Percentiles rank a stretch among this genome's conserved stretches.
Conservation (phyloP, 768 basidiomycete species). For the Daedaleopsis sinensis region DNA sequence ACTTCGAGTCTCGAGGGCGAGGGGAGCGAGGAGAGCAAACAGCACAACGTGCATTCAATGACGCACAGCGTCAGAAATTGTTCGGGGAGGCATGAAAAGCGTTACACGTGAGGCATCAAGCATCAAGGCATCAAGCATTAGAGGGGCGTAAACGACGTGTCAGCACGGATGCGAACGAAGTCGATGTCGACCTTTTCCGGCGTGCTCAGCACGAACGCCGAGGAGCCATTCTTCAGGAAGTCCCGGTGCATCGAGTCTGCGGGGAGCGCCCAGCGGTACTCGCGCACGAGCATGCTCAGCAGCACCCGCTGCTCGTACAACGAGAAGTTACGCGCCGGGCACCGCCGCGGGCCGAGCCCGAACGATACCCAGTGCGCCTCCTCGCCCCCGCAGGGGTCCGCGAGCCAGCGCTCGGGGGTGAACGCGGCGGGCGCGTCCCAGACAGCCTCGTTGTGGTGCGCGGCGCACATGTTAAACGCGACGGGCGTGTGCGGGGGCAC, state of each 20-base stretch:
- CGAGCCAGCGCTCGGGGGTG: constrained; percentile 54
- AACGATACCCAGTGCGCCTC: constrained; percentile 11
- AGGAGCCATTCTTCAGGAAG: constrained; percentile 37
- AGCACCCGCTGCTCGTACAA: constrained; percentile 38
- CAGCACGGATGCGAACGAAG: constrained; percentile 20
- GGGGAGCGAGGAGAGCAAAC: no score
- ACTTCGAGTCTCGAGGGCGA: no score
- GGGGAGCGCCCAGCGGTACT: constrained; percentile 40
- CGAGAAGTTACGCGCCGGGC: constrained; percentile 31
- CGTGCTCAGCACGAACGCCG: constrained; percentile 38
- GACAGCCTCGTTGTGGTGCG: constrained; percentile 41
- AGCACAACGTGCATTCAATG: no score
- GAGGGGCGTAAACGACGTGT: not conserved
- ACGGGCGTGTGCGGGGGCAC: constrained; percentile 36
- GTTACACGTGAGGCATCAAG: no score
- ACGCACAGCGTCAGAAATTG: no score
- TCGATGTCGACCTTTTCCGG: constrained; percentile 37
- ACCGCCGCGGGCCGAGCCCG: constrained; percentile 23
- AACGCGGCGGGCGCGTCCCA: constrained; percentile 54
- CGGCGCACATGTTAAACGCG: constrained; percentile 36
- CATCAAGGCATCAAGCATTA: not conserved
- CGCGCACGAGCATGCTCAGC: constrained; percentile 35
- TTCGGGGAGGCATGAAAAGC: no score
- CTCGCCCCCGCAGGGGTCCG: not conserved
- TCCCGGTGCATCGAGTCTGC: constrained; percentile 29